Evolutionary conservation across 305 asterid species (phyloP), one percentile per base, ranked within the genome.

Genomic region (Fraxinus floribunda): DNA sequence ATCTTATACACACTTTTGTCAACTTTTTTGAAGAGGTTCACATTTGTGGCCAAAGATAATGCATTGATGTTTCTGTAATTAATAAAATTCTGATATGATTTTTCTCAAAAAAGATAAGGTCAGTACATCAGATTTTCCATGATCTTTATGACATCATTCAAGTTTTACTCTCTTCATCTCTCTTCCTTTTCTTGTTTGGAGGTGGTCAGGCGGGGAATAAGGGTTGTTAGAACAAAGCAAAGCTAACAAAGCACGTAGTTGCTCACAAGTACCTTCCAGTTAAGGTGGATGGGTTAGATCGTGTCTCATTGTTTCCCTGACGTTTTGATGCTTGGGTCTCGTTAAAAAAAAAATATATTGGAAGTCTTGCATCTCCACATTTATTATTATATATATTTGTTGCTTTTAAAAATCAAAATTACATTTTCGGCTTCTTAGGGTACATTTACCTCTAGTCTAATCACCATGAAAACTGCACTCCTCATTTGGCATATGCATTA

Each of bases 1-100:
- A 39, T 76, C 78, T 32, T 80, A 73, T 30, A 29, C 32, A 70
- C 60, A 80, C 84, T 35, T 77, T 55, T 32, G 36, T 80, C 86
- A 16, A 76, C 55, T 62, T 78, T 29, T 26, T 30, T 80, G 41
- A 41, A 66, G n/a, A 55, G 71, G 15, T 32, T 30, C 36, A 26
- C 41, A 30, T 75, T 38, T 74, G 80, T 39, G 55, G 13, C 78
- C 18, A 55, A 55, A 81, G 20, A 30, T 70, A 20, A 70, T 30
- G 39, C n/a, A 32, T 70, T 30, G 36, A 66, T 26, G 18, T 66
- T 24, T 64, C 73, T 66, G n/a, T 66, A 70, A 70, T 30, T 70
- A 15, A 70, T 30, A 70, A 70, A 11, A 70, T 70, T 29, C 41
- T 7, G 32, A 3, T 66, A 66, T 24, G 73, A 66, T 66, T 26